These are phyloP conservation scores for Debaryomycetaceae sp. DNA, from an alignment of 1,139 yeast genomes.

Conservation along the genomic window DNA sequence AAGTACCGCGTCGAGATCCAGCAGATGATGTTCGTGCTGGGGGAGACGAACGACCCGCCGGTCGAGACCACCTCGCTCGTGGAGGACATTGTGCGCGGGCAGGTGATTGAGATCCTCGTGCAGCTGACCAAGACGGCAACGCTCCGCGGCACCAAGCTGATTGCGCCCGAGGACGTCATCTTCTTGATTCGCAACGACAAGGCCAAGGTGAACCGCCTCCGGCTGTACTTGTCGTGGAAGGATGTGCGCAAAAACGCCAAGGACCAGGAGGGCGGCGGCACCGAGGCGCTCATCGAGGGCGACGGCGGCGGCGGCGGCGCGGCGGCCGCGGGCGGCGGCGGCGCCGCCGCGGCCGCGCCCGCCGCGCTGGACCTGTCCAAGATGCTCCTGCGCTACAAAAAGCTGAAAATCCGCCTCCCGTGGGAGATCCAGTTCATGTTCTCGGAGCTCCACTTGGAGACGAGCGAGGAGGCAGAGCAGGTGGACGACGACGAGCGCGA, in stretches of 20 bases:
- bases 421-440: constrained; percentile 97
- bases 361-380: constrained; percentile 48
- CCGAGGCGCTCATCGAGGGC: constrained; percentile 47
- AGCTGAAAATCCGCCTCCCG: constrained; percentile 78
- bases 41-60: constrained; percentile 93
- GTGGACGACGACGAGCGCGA: constrained; percentile 87
- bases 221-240: constrained; percentile 94
- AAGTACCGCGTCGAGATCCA: constrained; percentile 82
- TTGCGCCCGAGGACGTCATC: constrained; percentile 89
- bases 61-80: constrained; percentile 84
- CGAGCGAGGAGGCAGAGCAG: constrained; percentile 73
- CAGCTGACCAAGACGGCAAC: constrained; percentile 80
- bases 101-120: constrained; percentile 81
- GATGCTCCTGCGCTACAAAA: constrained; percentile 60
- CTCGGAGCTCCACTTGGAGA: constrained; percentile 79
- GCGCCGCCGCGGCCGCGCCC: constrained; percentile 25
- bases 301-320: constrained; percentile 35
- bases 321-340: constrained; percentile 27
- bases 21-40: constrained; percentile 98
- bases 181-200: constrained; percentile 89
- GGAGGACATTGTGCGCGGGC: constrained; percentile 93
- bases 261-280: constrained; percentile 86
- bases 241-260: constrained; percentile 96
- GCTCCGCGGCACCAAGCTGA: constrained; percentile 75
- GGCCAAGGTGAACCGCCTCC: constrained; percentile 86